Evolutionary conservation across 306 rosid genomes (phyloP).

Genomic region (Lablab purpureus): DNA sequence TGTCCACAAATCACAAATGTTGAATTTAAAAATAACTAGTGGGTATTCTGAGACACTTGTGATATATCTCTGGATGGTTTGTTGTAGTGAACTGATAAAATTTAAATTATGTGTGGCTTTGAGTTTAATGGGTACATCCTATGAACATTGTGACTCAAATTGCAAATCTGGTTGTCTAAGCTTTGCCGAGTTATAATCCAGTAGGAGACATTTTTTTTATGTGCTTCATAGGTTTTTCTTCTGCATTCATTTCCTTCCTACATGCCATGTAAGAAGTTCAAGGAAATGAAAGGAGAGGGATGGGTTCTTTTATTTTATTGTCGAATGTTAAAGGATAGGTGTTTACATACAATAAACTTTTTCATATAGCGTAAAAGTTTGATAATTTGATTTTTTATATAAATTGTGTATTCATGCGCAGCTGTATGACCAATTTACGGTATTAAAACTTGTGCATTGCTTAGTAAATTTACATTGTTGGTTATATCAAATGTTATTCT

Average conservation of each 20-base stretch:
- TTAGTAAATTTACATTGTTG: constrained; percentile 14
- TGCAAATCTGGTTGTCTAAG: background rate
- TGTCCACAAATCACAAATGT: constrained; percentile 10
- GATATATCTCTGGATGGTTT: constrained; percentile 8
- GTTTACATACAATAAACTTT: background rate
- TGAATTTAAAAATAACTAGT: constrained; percentile 23
- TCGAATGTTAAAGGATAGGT: constrained; percentile 23
- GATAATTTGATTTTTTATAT: background rate
- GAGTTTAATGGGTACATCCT: constrained; percentile 1
- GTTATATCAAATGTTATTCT: constrained; percentile 6
- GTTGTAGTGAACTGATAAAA: background rate
- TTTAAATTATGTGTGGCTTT: constrained; percentile 6
- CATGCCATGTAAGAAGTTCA: background rate
- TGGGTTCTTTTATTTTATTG: background rate
- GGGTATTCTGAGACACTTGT: constrained; percentile 10
- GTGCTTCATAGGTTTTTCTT: background rate
- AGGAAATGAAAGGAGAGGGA: background rate
- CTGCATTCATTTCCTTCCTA: background rate
- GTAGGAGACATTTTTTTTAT: background rate
- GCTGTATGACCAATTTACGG: background rate
- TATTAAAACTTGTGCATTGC: background rate
- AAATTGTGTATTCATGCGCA: background rate
- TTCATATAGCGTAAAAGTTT: background rate
- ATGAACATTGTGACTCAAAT: constrained; percentile 3
- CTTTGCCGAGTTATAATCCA: background rate